Evolutionary conservation across 2,329 filamentous ascomycete species (phyloP).

Genomic region (Exophiala oligosperma): DNA sequence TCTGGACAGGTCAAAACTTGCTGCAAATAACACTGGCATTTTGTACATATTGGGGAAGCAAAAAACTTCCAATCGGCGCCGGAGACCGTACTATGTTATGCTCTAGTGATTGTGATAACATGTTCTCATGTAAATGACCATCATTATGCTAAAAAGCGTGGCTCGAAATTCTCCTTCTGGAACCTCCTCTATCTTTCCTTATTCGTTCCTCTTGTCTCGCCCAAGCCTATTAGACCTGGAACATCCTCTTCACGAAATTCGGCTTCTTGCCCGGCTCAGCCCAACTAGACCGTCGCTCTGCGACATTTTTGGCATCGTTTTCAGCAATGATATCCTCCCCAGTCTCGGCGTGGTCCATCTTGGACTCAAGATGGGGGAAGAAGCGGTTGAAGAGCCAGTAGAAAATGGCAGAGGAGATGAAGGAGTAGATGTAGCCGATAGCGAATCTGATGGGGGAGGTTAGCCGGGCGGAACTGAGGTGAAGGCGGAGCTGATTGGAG

Average conservation of each 20-base stretch:
- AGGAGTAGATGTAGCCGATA: constrained; percentile 27
- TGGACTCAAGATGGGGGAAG: constrained; percentile 24
- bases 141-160: no score
- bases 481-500: no score
- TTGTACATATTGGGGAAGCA: no score
- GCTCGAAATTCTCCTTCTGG: no score
- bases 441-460: constrained; percentile 8
- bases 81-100: no score
- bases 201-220: no score
- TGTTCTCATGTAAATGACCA: no score
- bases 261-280: constrained; percentile 13
- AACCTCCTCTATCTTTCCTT: no score
- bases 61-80: no score
- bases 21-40: no score
- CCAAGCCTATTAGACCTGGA: constrained; percentile 14
- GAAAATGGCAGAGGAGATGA: constrained; percentile 26
- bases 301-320: constrained; percentile 23
- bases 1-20: no score
- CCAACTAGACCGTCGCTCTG: constrained; percentile 19
- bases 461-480: background rate
- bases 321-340: constrained; percentile 27
- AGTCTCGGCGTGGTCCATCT: constrained; percentile 23
- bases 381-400: constrained; percentile 28
- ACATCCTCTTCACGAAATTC: constrained; percentile 17
- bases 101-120: no score